Evolutionary conservation across 1,284 basidiomycete species (phyloP), one percentile per base, ranked within the genome.

Genomic region (Pholiota adiposa): DNA sequence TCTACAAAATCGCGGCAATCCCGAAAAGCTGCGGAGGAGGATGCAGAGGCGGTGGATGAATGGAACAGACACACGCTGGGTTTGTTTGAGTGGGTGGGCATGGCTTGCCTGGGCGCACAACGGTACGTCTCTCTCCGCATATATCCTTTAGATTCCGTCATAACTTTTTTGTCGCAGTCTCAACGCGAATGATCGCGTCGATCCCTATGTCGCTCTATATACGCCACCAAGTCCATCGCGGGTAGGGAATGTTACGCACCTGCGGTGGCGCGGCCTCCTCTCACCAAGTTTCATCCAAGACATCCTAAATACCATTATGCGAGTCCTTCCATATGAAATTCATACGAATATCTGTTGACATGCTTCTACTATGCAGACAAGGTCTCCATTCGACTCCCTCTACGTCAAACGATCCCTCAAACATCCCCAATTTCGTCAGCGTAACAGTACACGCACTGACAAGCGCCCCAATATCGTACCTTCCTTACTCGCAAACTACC

Each of bases 71-170:
- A 75, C 3, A 72, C 83, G 40, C 69, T 71, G 3, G 71, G 68
- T 1, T 70, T 89, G 14, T 86, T 88, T 56, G 89, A 90, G 69
- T 91, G 89, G 89, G 77, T 85, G 14, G 89, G 88, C 2, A 81
- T 91, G 82, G 86, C 84, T 25, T 67, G 72, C 48, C 66, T 83
- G 9, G 77, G 77, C 19, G 69, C 80, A 8, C 79, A 80, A 65
- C 72, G 81, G 81, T 79, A 61, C 8, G 66, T 52, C 2, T 8
- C 9, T 36, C 41, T 58, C 41, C 50, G 18, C 55, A 18, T 11
- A 29, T 43, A 43, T 41, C 27, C 29, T 5, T 31, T 11, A 31
- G 12, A 48, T 34, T 46, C 21, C 8, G 21, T 16, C 21, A 21
- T 11, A 50, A n/a, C 2, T 36, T 46, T 11, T 40, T 31, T 12